Base-by-base conservation (phyloP, 768 basidiomycete genomes). In the Rhodotorula sphaerocarpa region DNA sequence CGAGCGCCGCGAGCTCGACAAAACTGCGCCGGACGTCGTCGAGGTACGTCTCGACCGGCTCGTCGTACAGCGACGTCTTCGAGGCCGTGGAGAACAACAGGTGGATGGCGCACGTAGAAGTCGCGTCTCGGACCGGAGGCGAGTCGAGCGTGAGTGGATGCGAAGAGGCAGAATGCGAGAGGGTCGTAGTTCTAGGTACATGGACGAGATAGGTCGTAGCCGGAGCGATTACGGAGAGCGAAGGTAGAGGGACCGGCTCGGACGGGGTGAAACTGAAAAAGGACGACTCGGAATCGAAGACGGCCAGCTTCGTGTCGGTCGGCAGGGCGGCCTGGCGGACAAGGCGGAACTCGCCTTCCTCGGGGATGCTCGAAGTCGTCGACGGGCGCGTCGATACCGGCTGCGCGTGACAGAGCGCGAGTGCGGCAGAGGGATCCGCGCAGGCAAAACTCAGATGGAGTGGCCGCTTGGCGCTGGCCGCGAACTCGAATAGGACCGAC, bases 241-340 rank as follows among this genome's bases (percentile, higher is more conserved):
- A 7, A 3, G 31, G n/a, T 47, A 65, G 42, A 21, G 57, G 54
- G 56, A 65, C 36, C 1, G 67, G 67, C 25, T 69, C 67, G 11
- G 59, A 9, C 3, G 67, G 67, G 3, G 67, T 65, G 60, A 62
- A 69, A 11, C 59, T 30, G 59, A 69, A 55, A 28, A 55, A n/a
- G 16, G 57, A 43, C 18, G 63, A 39, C 7, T 52, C n/a, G 9
- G n/a, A 18, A 25, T 69, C 67, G 60, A 69, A 58, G 2, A 65
- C 47, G 11, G 53, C 1, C 25, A 55, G n/a, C 44, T 57, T 52
- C 41, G 6, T 27, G n/a, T 28, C 44, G 43, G 4, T 25, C 30
- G 36, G n/a, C n/a, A n/a, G n/a, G 9, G 21, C 39, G 11, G 23
- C n/a, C 21, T 27, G n/a, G n/a, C n/a, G n/a, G 33, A 0, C 44